Evolutionary conservation across 164 flowering plant genomes (phyloP).

Genomic region (Kalanchoe fedtschenkoi): DNA sequence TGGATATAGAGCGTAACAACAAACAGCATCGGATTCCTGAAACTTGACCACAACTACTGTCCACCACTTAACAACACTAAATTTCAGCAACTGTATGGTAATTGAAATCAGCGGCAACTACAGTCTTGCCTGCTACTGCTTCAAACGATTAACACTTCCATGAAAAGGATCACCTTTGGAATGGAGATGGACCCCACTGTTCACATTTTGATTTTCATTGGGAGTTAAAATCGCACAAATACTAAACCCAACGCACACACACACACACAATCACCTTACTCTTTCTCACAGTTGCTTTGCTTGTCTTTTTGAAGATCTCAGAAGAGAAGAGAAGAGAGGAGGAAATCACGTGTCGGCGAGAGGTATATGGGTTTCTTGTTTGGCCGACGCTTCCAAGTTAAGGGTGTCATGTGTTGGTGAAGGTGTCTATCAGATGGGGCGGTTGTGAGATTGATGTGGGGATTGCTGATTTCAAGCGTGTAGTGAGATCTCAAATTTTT

Average conservation of each 20-base stretch:
- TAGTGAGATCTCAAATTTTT: background rate
- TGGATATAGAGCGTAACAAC: background rate
- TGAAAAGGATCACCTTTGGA: background rate
- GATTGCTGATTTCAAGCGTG: background rate
- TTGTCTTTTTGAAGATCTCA: constrained; percentile 8
- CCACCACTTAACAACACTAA: background rate
- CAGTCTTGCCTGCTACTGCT: too few relatives aligned
- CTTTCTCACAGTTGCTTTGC: constrained; percentile 14
- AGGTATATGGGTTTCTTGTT: background rate
- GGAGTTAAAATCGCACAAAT: background rate
- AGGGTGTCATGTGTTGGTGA: background rate
- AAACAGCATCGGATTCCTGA: constrained; percentile 4
- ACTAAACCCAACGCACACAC: background rate
- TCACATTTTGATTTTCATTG: background rate
- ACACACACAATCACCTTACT: constrained; percentile 10
- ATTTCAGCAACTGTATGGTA: background rate
- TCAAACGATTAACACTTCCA: background rate
- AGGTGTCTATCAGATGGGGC: too few relatives aligned
- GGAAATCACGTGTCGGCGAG: constrained; percentile 25
- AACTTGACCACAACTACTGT: background rate
- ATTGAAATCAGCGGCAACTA: background rate
- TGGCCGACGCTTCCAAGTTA: background rate
- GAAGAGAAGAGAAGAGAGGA: too few relatives aligned
- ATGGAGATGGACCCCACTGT: too few relatives aligned
- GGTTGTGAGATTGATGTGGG: background rate